phyloP scores from a whole-genome alignment of 108 stramenopile genomes.

The Skeletonema costatum region DNA sequence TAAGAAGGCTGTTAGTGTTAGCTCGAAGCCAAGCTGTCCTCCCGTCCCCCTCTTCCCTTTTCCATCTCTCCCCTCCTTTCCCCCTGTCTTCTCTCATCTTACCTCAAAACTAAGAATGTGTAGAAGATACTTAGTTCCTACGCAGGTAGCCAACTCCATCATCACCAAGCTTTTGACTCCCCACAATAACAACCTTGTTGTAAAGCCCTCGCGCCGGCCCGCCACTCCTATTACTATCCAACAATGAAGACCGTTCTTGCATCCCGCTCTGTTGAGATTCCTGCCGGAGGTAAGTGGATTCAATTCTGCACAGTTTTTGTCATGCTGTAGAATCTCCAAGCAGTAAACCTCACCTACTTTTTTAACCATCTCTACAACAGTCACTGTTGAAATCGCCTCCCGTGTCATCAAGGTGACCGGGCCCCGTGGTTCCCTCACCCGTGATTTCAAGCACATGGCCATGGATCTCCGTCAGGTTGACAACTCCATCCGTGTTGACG shows the following conservation, averaged over 20 bases:
- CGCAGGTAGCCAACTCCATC: neutral
- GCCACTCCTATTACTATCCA: slow-evolving; percentile 44
- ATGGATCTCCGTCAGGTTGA: slow-evolving; percentile 81
- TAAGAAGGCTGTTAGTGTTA: no score
- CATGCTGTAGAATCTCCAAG: neutral
- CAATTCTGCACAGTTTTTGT: neutral
- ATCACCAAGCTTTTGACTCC: neutral
- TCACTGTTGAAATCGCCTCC: slow-evolving; percentile 85
- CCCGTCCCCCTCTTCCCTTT: no score
- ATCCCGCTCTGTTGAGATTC: slow-evolving; percentile 76
- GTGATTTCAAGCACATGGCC: slow-evolving; percentile 95
- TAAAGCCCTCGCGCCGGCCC: slow-evolving; percentile 65
- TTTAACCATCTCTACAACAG: slow-evolving; percentile 40
- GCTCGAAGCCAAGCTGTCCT: no score
- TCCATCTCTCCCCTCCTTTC: no score
- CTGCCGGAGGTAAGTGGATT: slow-evolving; percentile 62
- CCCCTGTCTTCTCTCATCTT: no score
- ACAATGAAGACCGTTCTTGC: slow-evolving; percentile 88
- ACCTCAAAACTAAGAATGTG: no score
- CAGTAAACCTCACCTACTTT: neutral
- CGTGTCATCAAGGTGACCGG: slow-evolving; percentile 92
- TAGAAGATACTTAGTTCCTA: neutral
- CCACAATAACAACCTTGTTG: neutral
- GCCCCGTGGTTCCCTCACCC: slow-evolving; percentile 89
- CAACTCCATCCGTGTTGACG: slow-evolving; percentile 88